A percentile compares a stretch with the other conserved stretches of the same genome.
phyloP scores from a whole-genome alignment of 2,329 filamentous ascomycete species.

The Aureobasidium sp. region DNA sequence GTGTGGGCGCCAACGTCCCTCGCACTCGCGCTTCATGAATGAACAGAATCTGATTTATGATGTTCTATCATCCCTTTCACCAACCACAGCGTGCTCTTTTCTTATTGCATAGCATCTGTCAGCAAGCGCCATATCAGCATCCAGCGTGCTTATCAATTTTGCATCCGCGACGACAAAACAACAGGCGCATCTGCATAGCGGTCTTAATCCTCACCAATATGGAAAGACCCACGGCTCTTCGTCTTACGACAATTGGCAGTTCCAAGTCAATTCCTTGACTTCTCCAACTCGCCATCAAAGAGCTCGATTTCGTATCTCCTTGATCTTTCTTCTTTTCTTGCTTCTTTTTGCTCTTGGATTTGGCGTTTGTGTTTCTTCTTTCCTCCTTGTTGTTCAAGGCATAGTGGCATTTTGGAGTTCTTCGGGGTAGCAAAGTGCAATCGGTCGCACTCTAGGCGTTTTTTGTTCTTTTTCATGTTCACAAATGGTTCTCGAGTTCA shows the following conservation, averaged over 20 bases:
- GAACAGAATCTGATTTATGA: not conserved
- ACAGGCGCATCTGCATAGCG: conserved; percentile 2
- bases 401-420: not conserved
- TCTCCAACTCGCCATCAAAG: not conserved
- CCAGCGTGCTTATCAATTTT: not conserved
- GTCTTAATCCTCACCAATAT: not conserved
- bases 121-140: not conserved
- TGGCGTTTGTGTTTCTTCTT: not conserved
- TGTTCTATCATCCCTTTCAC: not conserved
- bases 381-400: not conserved
- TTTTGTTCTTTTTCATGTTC: not conserved
- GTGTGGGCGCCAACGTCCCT: conserved; percentile 9
- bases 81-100: conserved; percentile 6
- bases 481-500: not conserved
- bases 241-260: not conserved
- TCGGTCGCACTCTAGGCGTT: not conserved
- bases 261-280: not conserved
- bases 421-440: not conserved
- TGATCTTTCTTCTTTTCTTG: not conserved
- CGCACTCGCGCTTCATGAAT: conserved; percentile 8
- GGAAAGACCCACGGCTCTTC: not conserved
- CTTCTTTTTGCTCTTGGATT: not conserved
- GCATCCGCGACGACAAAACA: not conserved
- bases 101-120: not conserved
- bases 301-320: conserved; percentile 6